Evolutionary conservation across 2,329 filamentous ascomycete species (phyloP).

Genomic region (Ophiocordyceps australis): DNA sequence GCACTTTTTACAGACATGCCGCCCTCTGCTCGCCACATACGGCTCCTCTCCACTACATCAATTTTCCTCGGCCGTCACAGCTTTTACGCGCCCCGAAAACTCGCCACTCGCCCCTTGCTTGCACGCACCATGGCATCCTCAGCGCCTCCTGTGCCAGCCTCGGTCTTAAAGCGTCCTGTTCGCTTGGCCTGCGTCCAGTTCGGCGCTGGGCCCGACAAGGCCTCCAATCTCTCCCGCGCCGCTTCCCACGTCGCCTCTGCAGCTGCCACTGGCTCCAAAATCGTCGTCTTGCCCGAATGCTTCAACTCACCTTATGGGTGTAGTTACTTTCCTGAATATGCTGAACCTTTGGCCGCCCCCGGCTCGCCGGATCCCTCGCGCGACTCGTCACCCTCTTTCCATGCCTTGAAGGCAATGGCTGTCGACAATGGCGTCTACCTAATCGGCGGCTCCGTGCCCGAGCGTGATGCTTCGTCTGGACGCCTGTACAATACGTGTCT

Average conservation of each 20-base stretch:
- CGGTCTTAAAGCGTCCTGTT: slow-evolving; percentile 54
- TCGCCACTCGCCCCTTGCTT: slow-evolving; percentile 2
- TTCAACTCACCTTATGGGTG: slow-evolving; percentile 98
- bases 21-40: no score
- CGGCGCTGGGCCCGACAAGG: slow-evolving; percentile 66
- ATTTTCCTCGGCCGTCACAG: background rate
- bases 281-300: slow-evolving; percentile 91
- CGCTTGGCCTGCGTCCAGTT: slow-evolving; percentile 73
- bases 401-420: slow-evolving; percentile 67
- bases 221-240: slow-evolving; percentile 65
- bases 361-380: slow-evolving; percentile 51
- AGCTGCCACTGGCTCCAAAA: slow-evolving; percentile 54
- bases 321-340: slow-evolving; percentile 77
- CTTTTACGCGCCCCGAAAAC: background rate
- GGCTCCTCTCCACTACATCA: background rate
- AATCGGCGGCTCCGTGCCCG: slow-evolving; percentile 83
- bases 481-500: slow-evolving; percentile 87
- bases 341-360: slow-evolving; percentile 69
- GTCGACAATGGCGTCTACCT: slow-evolving; percentile 64
- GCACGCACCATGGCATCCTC: slow-evolving; percentile 16
- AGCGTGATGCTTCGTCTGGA: slow-evolving; percentile 36
- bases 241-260: slow-evolving; percentile 71
- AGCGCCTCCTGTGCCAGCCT: slow-evolving; percentile 9
- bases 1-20: no score
- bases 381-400: slow-evolving; percentile 68